A percentile compares a stretch with the other conserved stretches of the same genome.
These are phyloP conservation scores for Ophiosphaerella narmari DNA, from an alignment of 2,329 filamentous ascomycete species.

Conservation along the genomic window DNA sequence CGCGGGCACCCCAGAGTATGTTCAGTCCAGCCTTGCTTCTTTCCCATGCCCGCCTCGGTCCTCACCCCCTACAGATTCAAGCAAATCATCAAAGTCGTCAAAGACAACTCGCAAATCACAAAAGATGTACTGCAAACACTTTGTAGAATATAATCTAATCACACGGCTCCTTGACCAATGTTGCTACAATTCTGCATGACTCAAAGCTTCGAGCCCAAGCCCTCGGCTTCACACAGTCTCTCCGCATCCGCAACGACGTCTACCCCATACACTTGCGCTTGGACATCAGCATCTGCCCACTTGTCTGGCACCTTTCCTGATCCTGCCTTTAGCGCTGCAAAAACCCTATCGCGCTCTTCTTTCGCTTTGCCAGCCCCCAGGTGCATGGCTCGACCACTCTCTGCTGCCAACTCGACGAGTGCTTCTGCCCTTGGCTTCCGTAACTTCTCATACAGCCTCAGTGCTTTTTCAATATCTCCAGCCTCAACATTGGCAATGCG, in stretches of 20 bases:
- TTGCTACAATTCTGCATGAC: background rate
- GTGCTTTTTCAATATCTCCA: constrained; percentile 56
- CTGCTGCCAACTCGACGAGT: constrained; percentile 61
- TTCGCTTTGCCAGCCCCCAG: constrained; percentile 63
- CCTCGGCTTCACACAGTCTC: constrained; percentile 47
- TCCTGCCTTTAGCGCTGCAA: constrained; percentile 53
- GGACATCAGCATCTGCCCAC: constrained; percentile 58
- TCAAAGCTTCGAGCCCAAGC: constrained; percentile 31
- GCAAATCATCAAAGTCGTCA: constrained; percentile 74
- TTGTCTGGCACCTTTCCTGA: constrained; percentile 55
- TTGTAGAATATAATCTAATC: constrained; percentile 62
- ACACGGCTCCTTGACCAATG: no score
- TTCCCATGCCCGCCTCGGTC: no score
- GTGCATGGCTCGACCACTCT: constrained; percentile 59
- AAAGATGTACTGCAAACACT: constrained; percentile 69
- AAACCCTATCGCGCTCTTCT: constrained; percentile 62
- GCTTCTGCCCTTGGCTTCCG: constrained; percentile 62
- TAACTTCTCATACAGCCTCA: constrained; percentile 61
- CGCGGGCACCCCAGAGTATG: constrained; percentile 65
- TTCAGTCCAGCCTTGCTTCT: constrained; percentile 1
- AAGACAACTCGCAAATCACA: constrained; percentile 73
- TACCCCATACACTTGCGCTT: constrained; percentile 54
- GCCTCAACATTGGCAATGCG: constrained; percentile 50
- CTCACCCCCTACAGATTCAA: constrained; percentile 60
- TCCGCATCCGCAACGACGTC: constrained; percentile 53